A percentile compares a stretch with the other conserved stretches of the same genome.
phyloP scores from a whole-genome alignment of 2,329 filamentous ascomycete genomes.

The Ophiostoma australiae region DNA sequence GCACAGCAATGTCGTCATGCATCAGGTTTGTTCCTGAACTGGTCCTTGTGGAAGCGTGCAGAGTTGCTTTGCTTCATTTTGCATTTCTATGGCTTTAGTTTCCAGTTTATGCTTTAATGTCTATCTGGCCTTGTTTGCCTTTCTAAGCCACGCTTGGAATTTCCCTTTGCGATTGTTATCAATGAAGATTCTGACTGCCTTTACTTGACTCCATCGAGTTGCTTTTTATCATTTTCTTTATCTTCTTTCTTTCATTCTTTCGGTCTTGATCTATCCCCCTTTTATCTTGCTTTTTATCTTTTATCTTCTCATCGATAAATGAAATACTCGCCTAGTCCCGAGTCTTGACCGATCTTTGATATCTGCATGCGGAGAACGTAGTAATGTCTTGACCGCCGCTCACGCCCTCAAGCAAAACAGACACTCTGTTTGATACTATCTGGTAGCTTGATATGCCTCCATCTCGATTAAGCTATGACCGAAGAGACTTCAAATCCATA shows the following conservation, averaged over 20 bases:
- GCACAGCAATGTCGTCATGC: conserved; percentile 11
- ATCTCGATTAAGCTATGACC: neutral
- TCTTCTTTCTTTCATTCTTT: neutral
- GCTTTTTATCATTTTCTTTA: neutral
- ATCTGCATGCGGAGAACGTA: conserved; percentile 9
- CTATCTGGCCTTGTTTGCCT: neutral
- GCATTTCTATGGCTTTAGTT: neutral
- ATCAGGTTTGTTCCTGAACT: conserved; percentile 1
- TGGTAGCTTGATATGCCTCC: neutral
- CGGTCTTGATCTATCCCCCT: neutral
- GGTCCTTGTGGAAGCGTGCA: neutral
- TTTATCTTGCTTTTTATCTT: neutral
- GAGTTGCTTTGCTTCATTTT: neutral
- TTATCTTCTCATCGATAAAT: too few relatives aligned
- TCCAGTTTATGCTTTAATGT: neutral
- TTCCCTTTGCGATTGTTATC: neutral
- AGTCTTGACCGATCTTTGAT: conserved; percentile 14
- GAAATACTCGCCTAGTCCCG: neutral
- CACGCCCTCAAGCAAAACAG: neutral
- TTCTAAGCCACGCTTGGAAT: neutral
- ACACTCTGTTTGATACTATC: too few relatives aligned
- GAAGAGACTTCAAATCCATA: conserved; percentile 8
- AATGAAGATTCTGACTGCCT: neutral
- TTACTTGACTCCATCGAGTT: neutral
- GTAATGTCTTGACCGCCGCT: conserved; percentile 1